phyloP scores from a whole-genome alignment of 2,329 filamentous ascomycete genomes.

The Setomelanomma holmii region DNA sequence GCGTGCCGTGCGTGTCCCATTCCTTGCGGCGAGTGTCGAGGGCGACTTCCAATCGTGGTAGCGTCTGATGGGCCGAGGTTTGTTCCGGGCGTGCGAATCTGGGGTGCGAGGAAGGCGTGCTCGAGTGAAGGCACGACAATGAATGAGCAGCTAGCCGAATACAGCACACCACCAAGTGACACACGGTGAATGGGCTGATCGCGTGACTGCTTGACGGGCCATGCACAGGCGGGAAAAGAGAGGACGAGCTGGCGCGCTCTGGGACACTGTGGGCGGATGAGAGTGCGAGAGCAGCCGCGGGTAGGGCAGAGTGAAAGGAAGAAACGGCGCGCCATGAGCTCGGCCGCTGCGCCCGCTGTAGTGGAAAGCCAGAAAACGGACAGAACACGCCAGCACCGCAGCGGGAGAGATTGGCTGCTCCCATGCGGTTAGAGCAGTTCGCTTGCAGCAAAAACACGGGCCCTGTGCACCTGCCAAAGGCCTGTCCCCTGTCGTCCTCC shows the following conservation, averaged over 20 bases:
- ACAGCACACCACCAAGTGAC: constrained; percentile 8
- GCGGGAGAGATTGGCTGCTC: constrained; percentile 18
- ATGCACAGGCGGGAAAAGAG: constrained; percentile 23
- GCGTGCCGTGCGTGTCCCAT: constrained; percentile 31
- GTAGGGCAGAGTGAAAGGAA: constrained; percentile 11
- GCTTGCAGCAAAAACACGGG: constrained; percentile 16
- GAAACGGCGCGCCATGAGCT: constrained; percentile 7
- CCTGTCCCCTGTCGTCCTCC: constrained; percentile 4
- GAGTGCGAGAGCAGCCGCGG: constrained; percentile 2
- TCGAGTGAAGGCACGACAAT: constrained; percentile 20
- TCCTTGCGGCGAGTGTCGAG: constrained; percentile 22
- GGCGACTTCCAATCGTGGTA: neutral
- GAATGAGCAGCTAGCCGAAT: constrained; percentile 20
- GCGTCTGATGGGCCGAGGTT: constrained; percentile 9
- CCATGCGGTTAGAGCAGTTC: constrained; percentile 18
- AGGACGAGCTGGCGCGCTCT: constrained; percentile 30
- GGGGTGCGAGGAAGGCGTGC: constrained; percentile 11
- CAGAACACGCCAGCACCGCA: constrained; percentile 13
- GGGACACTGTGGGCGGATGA: constrained; percentile 4
- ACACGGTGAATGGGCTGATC: neutral
- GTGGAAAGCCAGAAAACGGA: constrained; percentile 7
- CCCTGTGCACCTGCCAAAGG: neutral
- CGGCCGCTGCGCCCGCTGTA: constrained; percentile 16
- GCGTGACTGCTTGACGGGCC: constrained; percentile 1
- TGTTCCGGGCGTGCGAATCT: constrained; percentile 8